phyloP scores from a whole-genome alignment of 345 rosid genomes.

The Syzygium grande region DNA sequence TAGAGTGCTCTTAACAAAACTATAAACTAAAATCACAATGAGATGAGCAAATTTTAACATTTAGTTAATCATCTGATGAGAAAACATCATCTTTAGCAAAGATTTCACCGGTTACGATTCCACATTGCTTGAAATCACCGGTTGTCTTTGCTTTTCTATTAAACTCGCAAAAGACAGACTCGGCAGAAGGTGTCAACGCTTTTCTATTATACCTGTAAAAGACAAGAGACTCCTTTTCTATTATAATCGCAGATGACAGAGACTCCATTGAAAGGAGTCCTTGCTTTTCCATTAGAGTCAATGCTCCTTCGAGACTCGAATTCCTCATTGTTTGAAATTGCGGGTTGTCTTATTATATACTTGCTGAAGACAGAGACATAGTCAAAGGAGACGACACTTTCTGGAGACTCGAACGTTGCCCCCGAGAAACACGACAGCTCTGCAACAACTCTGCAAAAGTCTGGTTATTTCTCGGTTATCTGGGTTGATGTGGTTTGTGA shows the following conservation, averaged over 20 bases:
- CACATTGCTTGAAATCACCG: not conserved
- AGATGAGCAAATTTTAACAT: not conserved
- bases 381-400: not conserved
- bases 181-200: not conserved
- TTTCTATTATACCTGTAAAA: not conserved
- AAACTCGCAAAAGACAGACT: not conserved
- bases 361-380: not conserved
- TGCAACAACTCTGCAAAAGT: not conserved
- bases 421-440: not conserved
- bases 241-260: not conserved
- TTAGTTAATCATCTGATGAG: not conserved
- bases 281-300: not conserved
- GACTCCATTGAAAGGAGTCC: not conserved
- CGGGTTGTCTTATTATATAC: too few relatives aligned
- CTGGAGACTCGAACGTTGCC: not conserved
- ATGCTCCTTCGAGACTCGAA: not conserved
- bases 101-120: not conserved
- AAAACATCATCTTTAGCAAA: not conserved
- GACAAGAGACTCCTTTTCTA: not conserved
- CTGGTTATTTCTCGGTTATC: too few relatives aligned
- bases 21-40: not conserved
- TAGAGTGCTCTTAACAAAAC: not conserved
- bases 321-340: not conserved
- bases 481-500: not conserved
- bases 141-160: not conserved